These are phyloP conservation scores for Geranium incanum DNA, from an alignment of 441 rosid genomes.

Conservation along the genomic window DNA sequence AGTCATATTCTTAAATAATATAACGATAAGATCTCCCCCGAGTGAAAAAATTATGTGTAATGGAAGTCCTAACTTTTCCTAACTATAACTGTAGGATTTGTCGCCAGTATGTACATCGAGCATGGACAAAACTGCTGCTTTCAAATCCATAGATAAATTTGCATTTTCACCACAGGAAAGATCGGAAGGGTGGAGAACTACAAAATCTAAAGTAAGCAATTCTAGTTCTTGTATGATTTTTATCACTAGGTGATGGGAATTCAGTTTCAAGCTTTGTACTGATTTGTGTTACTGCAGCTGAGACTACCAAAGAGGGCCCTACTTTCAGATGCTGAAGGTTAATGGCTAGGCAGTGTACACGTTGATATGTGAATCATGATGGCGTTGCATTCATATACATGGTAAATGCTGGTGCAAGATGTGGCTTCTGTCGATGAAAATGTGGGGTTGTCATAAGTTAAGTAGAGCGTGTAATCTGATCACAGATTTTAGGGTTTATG, in stretches of 20 bases:
- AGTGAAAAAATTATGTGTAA: neutral
- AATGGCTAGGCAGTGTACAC: neutral
- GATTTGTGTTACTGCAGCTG: constrained; percentile 34
- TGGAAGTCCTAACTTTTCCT: neutral
- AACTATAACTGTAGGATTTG: constrained; percentile 31
- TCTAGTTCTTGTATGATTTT: constrained; percentile 8
- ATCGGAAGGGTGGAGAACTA: constrained; percentile 75
- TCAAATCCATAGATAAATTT: constrained; percentile 49
- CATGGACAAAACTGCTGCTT: constrained; percentile 33
- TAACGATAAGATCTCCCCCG: neutral
- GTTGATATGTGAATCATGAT: neutral
- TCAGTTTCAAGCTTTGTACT: neutral
- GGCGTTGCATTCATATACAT: neutral
- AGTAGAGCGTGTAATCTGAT: neutral
- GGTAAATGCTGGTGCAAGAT: neutral
- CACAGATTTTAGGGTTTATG: neutral
- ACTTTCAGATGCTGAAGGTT: constrained; percentile 19
- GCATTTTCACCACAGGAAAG: constrained; percentile 39
- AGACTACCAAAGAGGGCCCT: constrained; percentile 45
- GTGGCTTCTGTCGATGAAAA: neutral
- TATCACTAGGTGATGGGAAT: neutral
- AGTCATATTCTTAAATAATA: too few relatives aligned
- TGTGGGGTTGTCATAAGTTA: neutral
- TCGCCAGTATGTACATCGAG: constrained; percentile 15
- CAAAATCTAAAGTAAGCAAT: constrained; percentile 60